Evolutionary conservation across 768 basidiomycete genomes (phyloP).

Genomic region (Coprinopsis cinerea): DNA sequence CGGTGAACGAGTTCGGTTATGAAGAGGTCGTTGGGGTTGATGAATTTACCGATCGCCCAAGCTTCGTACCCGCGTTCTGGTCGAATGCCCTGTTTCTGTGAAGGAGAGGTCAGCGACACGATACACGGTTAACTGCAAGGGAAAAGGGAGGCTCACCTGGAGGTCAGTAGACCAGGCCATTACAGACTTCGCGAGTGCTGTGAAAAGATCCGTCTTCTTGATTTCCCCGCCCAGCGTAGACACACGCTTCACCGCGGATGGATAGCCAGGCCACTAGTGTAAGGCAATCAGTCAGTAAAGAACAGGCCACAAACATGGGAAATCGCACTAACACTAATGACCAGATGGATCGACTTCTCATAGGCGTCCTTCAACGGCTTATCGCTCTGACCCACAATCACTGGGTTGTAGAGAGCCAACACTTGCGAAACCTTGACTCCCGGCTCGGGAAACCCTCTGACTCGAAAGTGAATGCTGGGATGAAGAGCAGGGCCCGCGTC

Average conservation of each 20-base stretch:
- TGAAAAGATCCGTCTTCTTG: conserved; percentile 25
- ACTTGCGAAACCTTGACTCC: conserved; percentile 27
- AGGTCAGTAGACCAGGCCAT: conserved; percentile 24
- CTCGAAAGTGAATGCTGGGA: conserved; percentile 26
- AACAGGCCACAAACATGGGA: not conserved
- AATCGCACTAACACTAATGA: conserved; percentile 25
- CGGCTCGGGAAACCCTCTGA: conserved; percentile 20
- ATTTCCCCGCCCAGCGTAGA: conserved; percentile 26
- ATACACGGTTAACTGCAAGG: no score
- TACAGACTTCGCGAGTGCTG: conserved; percentile 24
- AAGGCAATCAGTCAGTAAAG: not conserved
- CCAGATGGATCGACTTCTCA: conserved; percentile 28
- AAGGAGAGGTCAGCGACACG: no score
- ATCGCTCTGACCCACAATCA: conserved; percentile 19
- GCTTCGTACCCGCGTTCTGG: conserved; percentile 27
- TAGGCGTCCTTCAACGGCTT: conserved; percentile 14
- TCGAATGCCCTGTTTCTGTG: conserved; percentile 18
- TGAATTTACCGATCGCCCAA: conserved; percentile 27
- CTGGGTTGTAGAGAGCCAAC: conserved; percentile 13
- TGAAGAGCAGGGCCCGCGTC: conserved; percentile 13
- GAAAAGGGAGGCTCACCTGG: conserved; percentile 20
- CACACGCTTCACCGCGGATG: conserved; percentile 32
- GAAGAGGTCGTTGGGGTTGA: conserved; percentile 21
- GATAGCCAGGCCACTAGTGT: conserved; percentile 46
- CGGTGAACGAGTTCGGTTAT: conserved; percentile 34